Conservation (phyloP, 805 yeast species). For the Pichia insulana region DNA sequence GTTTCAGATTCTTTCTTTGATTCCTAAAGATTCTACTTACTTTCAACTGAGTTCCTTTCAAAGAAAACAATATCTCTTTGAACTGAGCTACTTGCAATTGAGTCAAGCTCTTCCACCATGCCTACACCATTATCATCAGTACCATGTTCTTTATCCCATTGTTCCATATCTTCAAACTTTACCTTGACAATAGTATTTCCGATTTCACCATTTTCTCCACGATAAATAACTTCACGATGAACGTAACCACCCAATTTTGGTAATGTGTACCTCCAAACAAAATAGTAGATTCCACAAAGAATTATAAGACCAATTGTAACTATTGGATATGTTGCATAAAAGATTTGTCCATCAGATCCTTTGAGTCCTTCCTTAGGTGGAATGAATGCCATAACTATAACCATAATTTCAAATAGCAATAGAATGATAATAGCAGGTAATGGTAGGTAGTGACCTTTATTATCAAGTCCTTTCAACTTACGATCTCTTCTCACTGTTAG, state of each 20-base stretch:
- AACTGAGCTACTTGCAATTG: too few species aligned
- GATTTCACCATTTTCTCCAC: conserved; percentile 30
- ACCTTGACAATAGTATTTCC: conserved; percentile 35
- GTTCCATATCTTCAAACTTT: conserved; percentile 22
- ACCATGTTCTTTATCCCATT: conserved; percentile 25
- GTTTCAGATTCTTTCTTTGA: too few species aligned
- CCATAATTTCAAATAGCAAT: conserved; percentile 29
- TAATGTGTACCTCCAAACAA: conserved; percentile 29
- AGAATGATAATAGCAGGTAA: conserved; percentile 28
- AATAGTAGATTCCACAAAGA: conserved; percentile 29
- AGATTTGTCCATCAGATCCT: conserved; percentile 35
- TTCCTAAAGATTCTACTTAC: too few species aligned
- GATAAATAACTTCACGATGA: conserved; percentile 26
- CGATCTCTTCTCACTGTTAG: conserved; percentile 34
- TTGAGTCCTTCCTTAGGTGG: conserved; percentile 34
- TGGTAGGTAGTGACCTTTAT: conserved; percentile 28
- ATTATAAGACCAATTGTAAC: conserved; percentile 29
- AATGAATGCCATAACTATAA: conserved; percentile 34
- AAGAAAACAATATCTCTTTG: too few species aligned
- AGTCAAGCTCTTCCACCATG: not conserved
- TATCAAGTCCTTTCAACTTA: conserved; percentile 28
- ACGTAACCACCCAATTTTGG: conserved; percentile 28
- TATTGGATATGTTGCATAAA: conserved; percentile 35
- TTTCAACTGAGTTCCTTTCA: too few species aligned
- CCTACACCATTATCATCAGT: conserved; percentile 10